Conservation (phyloP, 768 basidiomycete genomes). For the Lactifluus rugatus region DNA sequence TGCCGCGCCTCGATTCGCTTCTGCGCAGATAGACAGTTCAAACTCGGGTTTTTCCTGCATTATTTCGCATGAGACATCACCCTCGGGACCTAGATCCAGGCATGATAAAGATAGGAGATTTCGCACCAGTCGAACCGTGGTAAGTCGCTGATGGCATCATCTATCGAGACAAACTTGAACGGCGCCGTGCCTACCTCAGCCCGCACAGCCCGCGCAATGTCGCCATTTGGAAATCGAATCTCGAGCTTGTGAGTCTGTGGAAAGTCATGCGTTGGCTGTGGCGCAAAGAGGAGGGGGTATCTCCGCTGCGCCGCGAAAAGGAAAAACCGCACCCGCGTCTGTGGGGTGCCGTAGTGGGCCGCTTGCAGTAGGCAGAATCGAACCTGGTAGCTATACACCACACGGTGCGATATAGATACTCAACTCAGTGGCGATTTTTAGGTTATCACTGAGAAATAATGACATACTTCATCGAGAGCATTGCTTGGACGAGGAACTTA, state of each 20-base stretch:
- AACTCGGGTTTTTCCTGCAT: slow-evolving; percentile 18
- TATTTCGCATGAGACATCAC: background rate
- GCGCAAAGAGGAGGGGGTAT: slow-evolving; percentile 31
- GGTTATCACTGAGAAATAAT: background rate
- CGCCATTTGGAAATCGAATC: slow-evolving; percentile 40
- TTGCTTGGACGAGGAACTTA: slow-evolving; percentile 50
- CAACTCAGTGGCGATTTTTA: background rate
- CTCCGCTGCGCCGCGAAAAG: slow-evolving; percentile 34
- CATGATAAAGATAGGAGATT: background rate
- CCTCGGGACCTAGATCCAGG: slow-evolving; percentile 2
- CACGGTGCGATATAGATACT: background rate
- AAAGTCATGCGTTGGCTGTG: slow-evolving; percentile 37
- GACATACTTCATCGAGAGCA: slow-evolving; percentile 57
- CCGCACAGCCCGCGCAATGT: slow-evolving; percentile 35
- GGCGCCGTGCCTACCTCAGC: slow-evolving; percentile 42
- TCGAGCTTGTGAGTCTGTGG: slow-evolving; percentile 33
- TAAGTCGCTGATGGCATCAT: slow-evolving; percentile 68
- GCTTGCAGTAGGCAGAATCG: slow-evolving; percentile 37
- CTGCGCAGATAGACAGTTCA: slow-evolving; percentile 23
- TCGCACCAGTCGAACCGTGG: slow-evolving; percentile 64
- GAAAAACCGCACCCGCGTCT: slow-evolving; percentile 40
- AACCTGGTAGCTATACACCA: slow-evolving; percentile 34
- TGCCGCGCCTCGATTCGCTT: slow-evolving; percentile 12
- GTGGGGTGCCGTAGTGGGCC: slow-evolving; percentile 40
- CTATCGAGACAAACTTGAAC: slow-evolving; percentile 41